Percentiles rank a stretch among this genome's conserved stretches.
phyloP scores from a whole-genome alignment of 805 yeast genomes.

The Schizosaccharomyces japonicus region DNA sequence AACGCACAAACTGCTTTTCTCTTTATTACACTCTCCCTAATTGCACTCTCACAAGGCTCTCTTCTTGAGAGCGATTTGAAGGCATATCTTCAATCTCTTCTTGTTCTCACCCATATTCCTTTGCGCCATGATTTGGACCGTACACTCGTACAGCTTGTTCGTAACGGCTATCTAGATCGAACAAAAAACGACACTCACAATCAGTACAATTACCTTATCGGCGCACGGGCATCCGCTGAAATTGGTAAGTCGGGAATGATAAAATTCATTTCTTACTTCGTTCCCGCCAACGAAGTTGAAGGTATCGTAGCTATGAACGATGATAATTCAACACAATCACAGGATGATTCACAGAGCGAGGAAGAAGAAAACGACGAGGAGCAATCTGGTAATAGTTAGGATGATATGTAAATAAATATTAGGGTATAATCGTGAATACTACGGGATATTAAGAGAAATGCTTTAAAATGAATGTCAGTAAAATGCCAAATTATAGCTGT shows the following conservation, averaged over 20 bases:
- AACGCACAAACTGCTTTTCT: neutral
- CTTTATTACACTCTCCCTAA: neutral
- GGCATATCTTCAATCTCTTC: neutral
- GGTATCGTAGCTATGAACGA: too few species aligned
- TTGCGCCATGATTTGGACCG: neutral
- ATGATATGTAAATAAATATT: too few species aligned
- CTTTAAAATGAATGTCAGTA: too few species aligned
- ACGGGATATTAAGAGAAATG: too few species aligned
- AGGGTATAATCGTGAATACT: too few species aligned
- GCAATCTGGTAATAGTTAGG: too few species aligned
- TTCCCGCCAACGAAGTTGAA: too few species aligned
- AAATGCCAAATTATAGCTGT: too few species aligned
- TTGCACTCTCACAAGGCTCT: neutral
- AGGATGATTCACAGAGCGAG: too few species aligned
- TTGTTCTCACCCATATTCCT: neutral
- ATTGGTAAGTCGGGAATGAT: neutral
- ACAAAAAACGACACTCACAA: neutral
- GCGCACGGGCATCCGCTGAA: neutral
- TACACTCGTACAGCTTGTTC: neutral
- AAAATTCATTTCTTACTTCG: neutral
- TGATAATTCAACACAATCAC: too few species aligned
- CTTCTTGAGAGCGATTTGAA: neutral
- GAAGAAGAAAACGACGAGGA: too few species aligned
- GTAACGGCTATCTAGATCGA: neutral
- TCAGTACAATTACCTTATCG: neutral